These are phyloP conservation scores for Umbelopsis sp. DNA, from an alignment of 192 early-diverging fungal species.

Conservation along the genomic window DNA sequence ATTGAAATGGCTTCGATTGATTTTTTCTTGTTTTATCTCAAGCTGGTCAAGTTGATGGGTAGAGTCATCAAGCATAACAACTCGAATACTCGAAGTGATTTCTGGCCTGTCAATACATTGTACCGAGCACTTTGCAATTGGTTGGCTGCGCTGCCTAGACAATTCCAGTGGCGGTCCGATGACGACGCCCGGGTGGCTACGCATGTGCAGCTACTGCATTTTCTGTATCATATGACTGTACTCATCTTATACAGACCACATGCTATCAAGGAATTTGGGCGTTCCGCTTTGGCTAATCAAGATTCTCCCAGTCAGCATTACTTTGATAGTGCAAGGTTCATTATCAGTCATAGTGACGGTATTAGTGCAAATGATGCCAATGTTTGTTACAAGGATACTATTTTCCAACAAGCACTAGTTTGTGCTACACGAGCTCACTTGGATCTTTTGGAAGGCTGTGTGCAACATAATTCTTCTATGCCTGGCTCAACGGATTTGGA, in stretches of 20 bases:
- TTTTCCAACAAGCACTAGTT: conserved; percentile 16
- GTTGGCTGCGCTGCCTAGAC: not conserved
- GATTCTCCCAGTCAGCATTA: not conserved
- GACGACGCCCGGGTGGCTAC: not conserved
- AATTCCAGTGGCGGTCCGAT: not conserved
- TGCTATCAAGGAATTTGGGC: conserved; percentile 7
- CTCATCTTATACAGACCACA: not conserved
- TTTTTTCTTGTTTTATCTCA: conserved; percentile 4
- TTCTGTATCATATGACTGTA: conserved; percentile 17
- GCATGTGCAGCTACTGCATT: conserved; percentile 16
- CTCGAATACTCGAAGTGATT: not conserved
- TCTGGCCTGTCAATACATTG: conserved; percentile 3
- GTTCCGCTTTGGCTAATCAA: not conserved
- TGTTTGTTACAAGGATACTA: conserved; percentile 5
- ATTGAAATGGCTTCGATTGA: not conserved
- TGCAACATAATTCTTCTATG: not conserved
- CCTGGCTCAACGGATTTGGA: not conserved
- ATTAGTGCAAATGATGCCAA: not conserved
- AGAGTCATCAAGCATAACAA: conserved; percentile 3
- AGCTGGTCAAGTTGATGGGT: conserved; percentile 17
- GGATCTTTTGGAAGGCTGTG: conserved; percentile 7
- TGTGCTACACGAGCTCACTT: conserved; percentile 13
- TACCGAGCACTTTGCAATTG: conserved; percentile 1
- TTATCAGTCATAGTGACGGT: not conserved
- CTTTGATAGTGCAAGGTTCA: not conserved